Base-by-base conservation (phyloP, 306 rosid genomes). In the Pterocarpus macrocarpus region DNA sequence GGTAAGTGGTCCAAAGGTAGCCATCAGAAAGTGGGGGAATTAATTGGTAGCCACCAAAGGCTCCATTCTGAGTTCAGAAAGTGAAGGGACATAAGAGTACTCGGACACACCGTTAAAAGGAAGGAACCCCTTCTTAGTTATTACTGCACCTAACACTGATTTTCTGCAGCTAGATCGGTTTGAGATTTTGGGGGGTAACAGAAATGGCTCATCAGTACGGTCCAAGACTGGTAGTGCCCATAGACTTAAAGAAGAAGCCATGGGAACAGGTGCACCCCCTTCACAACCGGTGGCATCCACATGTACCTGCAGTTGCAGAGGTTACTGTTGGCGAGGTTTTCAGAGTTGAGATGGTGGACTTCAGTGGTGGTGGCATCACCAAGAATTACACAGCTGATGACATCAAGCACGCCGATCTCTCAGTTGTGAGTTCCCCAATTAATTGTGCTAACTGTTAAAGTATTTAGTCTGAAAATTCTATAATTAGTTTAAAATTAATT, bases 231-330 rank as follows among this genome's bases (percentile, higher is more conserved):
- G 71, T 84, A 32, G 88, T 88, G 67, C 41, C 80, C 1, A 61
- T 86, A 65, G 88, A 88, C 73, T 65, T 84, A 56, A 81, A 71
- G 79, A 86, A 83, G 86, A 88, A 88, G 64, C 82, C 85, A 8
- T 86, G 88, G 88, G 85, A 88, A 64, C 91, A 86, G 66, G 64
- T 14, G 38, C 45, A 65, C 4, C 91, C 89, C 0, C 88, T 81
- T 84, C 90, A 88, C 77, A 86, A 88, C 67, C 76, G 88, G 56
- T 84, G 91, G 91, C 90, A 88, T 62, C 91, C 90, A 22, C 81
- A 84, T 7, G 84, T 83, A 64, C 88, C 88, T 1, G 41, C 86
- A 2, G 88, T 83, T 71, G 85, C 86, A 4, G 89, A 86, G 66
- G 88, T 71, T 1, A 78, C n/a, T 30, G 52, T 15, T 13, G 86